Base-by-base conservation (phyloP, 2,329 filamentous ascomycete species). In the Ustulina deusta region DNA sequence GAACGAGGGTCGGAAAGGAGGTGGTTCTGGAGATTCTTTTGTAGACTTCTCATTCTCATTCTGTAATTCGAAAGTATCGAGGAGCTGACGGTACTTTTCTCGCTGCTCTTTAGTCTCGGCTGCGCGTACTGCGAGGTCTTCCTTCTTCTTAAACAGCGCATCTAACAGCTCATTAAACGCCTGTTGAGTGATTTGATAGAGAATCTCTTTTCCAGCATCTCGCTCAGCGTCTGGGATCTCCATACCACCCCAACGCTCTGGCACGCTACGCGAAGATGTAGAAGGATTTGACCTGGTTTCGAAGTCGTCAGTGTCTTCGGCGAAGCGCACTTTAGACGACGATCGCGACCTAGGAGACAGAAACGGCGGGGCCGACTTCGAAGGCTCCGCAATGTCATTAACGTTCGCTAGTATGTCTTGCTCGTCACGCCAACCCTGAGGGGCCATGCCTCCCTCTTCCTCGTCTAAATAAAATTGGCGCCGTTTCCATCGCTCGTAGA, bases 111-210 rank as follows among this genome's bases (percentile, higher is more conserved):
- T 87, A 0, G 91, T 93, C 56, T 86, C 84, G 9, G 87, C 86
- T 11, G 90, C 90, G 62, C 89, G 85, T 66, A 96, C 81, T 1
- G 93, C 90, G 20, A 93, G 78, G 70, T 94, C 90, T 78, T 98
- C 95, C 71, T 91, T 91, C 4, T 86, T 84, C 72, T 91, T 91
- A 82, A 99, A 99, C 0, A 99, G 84, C 1, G 90, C 86, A 75
- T 98, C 93, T 0, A 99, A 87, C 1, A 98, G 83, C 79, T 98
- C 94, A 75, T 98, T 97, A 81, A 97, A 93, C 0, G 93, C 92
- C 79, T 97, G 92, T 78, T 97, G 94, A 0, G 93, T 94, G 36
- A 97, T 90, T 78, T 97, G 93, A 75, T 97, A 97, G 0, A 98
- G 83, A 3, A 97, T 91, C 76, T 98, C 93, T 73, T 91, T 93